Evolutionary conservation across 768 basidiomycete genomes (phyloP), one percentile per base, ranked within the genome.

Genomic region (Pisolithus microcarpus): DNA sequence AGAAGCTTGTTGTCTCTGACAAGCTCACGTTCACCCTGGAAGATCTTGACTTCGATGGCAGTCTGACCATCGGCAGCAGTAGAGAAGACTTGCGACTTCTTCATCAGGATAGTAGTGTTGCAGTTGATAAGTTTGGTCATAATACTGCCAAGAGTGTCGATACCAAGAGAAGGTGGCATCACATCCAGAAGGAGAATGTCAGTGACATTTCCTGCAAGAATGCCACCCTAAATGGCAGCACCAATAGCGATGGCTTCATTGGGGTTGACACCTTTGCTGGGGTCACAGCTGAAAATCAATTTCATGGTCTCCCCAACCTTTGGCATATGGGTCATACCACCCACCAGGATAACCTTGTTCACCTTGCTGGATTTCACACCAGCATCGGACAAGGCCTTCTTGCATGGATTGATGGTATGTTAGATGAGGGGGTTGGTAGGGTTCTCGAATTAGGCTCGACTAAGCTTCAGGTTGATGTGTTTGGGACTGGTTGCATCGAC

Each of bases 161-260:
- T 99, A 81, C 95, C 92, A 66, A 96, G 91, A 24, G 94, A 95
- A 97, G n/a, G 81, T 28, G 95, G 93, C 74, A 85, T 87, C 65
- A 97, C 91, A 70, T 98, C 95, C 62, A 98, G 88, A 51, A 97
- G 86, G 54, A 97, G 85, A 56, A 97, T 78, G 58, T 91, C 93
- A 37, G 89, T 96, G 51, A 97, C 92, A 62, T 92, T 89, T 40
- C 96, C 96, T 53, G 94, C 87, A 43, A 98, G 80, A 51, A 99
- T 94, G 76, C 94, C 94, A 65, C 91, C 96, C 70, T 99, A 95
- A 59, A 99, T 95, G 39, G 95, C 84, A 36, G 96, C 96, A 66
- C 96, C 95, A 54, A 97, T 94, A 43, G 96, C 94, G 62, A 98
- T 96, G 50, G 96, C 96, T 73, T 98, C 95, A 58, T 99, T 96